Conservation (phyloP, 2,329 filamentous ascomycete species). For the Ceratocystis destructans region DNA sequence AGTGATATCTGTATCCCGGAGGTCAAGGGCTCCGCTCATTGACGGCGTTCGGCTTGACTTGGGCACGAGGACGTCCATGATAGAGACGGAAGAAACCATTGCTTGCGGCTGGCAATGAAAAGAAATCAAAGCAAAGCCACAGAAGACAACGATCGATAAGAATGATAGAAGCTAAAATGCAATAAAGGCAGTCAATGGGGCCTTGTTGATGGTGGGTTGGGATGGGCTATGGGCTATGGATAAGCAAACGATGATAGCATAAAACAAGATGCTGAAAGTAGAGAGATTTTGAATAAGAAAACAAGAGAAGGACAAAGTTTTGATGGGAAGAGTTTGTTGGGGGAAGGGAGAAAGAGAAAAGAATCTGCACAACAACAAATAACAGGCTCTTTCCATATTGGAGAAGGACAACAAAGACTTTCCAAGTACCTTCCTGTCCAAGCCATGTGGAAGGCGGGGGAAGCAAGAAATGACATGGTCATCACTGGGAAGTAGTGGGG, state of each 20-base stretch:
- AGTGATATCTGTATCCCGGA: slow-evolving; percentile 18
- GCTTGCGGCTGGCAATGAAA: neutral
- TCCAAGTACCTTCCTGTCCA: neutral
- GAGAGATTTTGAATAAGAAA: neutral
- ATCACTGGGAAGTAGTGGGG: neutral
- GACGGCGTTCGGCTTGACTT: slow-evolving; percentile 14
- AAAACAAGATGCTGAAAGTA: neutral
- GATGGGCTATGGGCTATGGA: neutral
- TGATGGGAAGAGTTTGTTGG: neutral
- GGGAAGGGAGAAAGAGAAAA: too few relatives aligned
- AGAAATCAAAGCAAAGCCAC: neutral
- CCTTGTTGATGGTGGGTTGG: neutral
- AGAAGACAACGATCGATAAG: neutral
- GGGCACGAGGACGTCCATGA: slow-evolving; percentile 12
- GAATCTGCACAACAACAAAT: neutral
- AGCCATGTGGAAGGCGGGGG: neutral
- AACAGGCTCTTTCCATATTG: neutral
- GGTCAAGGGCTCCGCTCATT: slow-evolving; percentile 15
- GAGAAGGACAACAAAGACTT: slow-evolving; percentile 8
- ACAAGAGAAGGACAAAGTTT: neutral
- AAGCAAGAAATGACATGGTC: neutral
- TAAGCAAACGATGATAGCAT: neutral
- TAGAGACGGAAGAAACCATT: slow-evolving; percentile 5
- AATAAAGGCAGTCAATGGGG: slow-evolving; percentile 8
- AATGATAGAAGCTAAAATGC: slow-evolving; percentile 12